Evolutionary conservation across 108 stramenopile genomes (phyloP), one percentile per base, ranked within the genome.

Genomic region (Fistulifera pelliculosa): DNA sequence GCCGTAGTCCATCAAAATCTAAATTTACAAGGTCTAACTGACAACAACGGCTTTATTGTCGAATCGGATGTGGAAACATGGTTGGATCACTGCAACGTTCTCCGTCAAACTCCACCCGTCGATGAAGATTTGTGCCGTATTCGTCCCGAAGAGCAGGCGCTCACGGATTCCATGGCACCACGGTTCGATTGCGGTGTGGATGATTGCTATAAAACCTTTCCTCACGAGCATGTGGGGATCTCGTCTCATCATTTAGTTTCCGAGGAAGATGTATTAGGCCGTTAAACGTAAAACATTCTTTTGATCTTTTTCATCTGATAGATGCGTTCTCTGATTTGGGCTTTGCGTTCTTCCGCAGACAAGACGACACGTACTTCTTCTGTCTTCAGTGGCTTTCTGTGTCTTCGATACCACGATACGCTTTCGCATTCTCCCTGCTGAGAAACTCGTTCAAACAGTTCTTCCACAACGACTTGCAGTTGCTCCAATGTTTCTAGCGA

Each of bases 361-460:
- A 43, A 24, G 42, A 13, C 51, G 6, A 10, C 22, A 43, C 10
- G 23, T 2, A 31, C 38, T 47, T 12, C 1, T 17, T 10, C 17
- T 13, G n/a, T 6, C 28, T 14, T 57, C 41, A 19, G 47, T 35
- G 6, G 31, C 7, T 66, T 50, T 38, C 88, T 48, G 61, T 92
- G 90, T 14, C 90, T 71, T 14, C 86, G 79, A 63, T 92, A 92
- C 90, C 90, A 92, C 41, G 72, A 75, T 16, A 76, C 61, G 13
- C 68, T 52, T 2, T 60, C 54, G n/a, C 55, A 49, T 40, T 75
- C 31, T 6, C 8, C 31, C 8, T 35, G 31, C 8, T 35, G 67
- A 10, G 68, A 80, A 39, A 31, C 41, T 16, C 55, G 16, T 49
- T 57, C 52, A 47, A 64, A 35, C 23, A 71, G 49, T 41, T 76